phyloP scores from a whole-genome alignment of 495 filamentous ascomycete species.

The Tetracladium setigerum region DNA sequence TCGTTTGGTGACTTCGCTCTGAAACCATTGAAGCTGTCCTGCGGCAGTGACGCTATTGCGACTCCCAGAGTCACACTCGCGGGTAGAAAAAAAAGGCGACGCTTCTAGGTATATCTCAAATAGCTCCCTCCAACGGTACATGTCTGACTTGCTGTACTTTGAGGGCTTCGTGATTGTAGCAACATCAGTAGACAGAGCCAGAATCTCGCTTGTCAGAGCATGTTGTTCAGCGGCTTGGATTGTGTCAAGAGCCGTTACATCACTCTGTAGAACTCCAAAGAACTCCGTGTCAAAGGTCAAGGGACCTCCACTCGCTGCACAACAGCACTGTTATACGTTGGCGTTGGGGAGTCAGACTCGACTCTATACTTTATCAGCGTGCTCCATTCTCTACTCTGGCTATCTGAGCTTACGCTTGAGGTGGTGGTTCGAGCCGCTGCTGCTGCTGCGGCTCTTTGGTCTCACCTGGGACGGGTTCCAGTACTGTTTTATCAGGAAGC shows the following conservation, averaged over 20 bases:
- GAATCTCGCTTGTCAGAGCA: constrained; percentile 45
- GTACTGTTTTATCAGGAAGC: no score
- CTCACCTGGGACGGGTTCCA: no score
- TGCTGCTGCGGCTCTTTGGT: no score
- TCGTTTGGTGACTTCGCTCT: constrained; percentile 43
- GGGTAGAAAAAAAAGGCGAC: constrained; percentile 65
- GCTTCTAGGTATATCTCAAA: constrained; percentile 64
- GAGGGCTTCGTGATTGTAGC: constrained; percentile 51
- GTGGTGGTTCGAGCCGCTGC: neutral
- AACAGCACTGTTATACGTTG: no score
- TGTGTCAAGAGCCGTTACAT: constrained; percentile 50
- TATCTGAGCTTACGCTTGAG: neutral
- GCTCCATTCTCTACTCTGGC: neutral
- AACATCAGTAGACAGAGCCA: constrained; percentile 45
- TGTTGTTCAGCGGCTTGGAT: constrained; percentile 51
- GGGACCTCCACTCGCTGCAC: constrained; percentile 47
- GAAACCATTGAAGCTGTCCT: constrained; percentile 51
- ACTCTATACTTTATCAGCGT: no score
- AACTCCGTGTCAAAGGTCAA: constrained; percentile 60
- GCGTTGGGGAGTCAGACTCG: no score
- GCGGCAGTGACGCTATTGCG: constrained; percentile 44
- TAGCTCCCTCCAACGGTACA: constrained; percentile 64
- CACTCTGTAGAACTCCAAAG: constrained; percentile 54
- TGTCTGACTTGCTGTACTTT: constrained; percentile 46
- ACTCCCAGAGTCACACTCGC: constrained; percentile 49